Percentiles rank a stretch among this genome's conserved stretches.
These are phyloP conservation scores for Wickerhamiella brachini DNA, from an alignment of 805 yeast genomes.

Conservation along the genomic window DNA sequence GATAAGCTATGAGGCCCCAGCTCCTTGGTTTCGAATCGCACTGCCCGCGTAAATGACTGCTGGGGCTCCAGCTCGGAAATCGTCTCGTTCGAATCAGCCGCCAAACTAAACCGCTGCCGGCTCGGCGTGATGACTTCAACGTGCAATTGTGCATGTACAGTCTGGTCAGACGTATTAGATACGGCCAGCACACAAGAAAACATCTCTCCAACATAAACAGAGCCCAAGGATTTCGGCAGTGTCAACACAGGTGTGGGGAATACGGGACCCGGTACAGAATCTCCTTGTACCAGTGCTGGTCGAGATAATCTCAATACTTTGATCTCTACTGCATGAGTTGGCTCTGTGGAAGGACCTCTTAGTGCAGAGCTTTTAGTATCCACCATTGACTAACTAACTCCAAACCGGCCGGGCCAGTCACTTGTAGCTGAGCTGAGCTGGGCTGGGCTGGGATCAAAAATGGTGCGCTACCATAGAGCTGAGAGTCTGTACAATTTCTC, in stretches of 20 bases:
- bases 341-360: neutral
- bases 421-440: too few relatives aligned
- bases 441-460: too few relatives aligned
- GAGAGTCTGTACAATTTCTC: neutral
- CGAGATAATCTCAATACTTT: neutral
- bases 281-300: neutral
- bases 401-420: too few relatives aligned
- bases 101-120: neutral
- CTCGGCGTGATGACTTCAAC: neutral
- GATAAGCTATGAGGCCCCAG: neutral
- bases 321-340: neutral
- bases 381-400: too few relatives aligned
- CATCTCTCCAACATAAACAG: neutral
- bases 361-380: neutral
- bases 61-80: neutral
- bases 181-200: neutral
- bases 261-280: neutral
- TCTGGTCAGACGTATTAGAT: neutral
- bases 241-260: neutral
- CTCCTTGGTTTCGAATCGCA: neutral
- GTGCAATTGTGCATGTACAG: neutral
- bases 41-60: neutral
- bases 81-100: neutral
- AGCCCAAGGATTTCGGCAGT: neutral
- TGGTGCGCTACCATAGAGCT: too few relatives aligned